These are phyloP conservation scores for Mycena epipterygia DNA, from an alignment of 768 basidiomycete species.

Conservation along the genomic window DNA sequence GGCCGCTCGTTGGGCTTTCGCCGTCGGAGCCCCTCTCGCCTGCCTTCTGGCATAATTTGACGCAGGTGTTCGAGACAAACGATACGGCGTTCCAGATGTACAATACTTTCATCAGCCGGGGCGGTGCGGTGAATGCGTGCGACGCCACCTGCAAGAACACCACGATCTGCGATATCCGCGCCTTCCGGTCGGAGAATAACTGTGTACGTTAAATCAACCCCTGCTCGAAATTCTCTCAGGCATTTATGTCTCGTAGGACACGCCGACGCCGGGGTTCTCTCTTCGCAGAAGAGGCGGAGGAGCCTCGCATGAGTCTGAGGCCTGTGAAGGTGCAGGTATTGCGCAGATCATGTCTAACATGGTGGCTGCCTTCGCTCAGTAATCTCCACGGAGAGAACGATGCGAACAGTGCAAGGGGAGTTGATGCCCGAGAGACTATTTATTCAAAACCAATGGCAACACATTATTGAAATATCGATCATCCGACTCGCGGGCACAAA, in stretches of 20 bases:
- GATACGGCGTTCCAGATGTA: conserved; percentile 48
- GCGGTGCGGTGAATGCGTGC: conserved; percentile 42
- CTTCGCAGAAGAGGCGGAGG: background rate
- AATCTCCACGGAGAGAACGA: too few relatives aligned
- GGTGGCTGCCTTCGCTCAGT: background rate
- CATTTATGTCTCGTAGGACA: background rate
- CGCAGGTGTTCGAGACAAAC: conserved; percentile 48
- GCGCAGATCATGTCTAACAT: conserved; percentile 15
- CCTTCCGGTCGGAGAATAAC: conserved; percentile 46
- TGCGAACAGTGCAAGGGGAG: too few relatives aligned
- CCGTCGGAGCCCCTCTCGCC: conserved; percentile 46
- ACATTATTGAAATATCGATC: too few relatives aligned
- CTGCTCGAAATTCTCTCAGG: background rate
- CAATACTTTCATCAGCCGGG: conserved; percentile 44
- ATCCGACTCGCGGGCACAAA: too few relatives aligned
- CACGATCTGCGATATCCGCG: conserved; percentile 50
- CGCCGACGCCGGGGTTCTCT: conserved; percentile 8
- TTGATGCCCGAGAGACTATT: too few relatives aligned
- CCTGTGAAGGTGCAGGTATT: conserved; percentile 20
- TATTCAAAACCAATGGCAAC: too few relatives aligned
- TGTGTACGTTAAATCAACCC: conserved; percentile 34
- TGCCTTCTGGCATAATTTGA: conserved; percentile 57
- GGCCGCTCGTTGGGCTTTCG: conserved; percentile 42
- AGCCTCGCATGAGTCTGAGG: background rate
- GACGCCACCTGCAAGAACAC: conserved; percentile 42